Percentiles rank a stretch among this genome's conserved stretches.
Evolutionary conservation across 2,329 filamentous ascomycete species (phyloP).

Genomic region (Trichoderma afroharzianum): DNA sequence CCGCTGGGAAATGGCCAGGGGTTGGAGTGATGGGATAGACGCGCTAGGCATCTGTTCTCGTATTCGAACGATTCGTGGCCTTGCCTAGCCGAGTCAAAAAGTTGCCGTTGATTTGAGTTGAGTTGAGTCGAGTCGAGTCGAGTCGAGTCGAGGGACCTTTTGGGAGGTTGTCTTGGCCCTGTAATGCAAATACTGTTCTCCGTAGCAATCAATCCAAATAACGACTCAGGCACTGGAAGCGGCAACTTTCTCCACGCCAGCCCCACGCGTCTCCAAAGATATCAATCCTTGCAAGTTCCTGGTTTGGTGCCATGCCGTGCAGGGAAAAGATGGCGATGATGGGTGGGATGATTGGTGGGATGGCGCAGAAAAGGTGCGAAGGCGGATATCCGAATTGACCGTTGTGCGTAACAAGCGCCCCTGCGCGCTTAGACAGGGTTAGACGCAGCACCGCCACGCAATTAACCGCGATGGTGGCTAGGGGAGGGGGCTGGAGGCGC

Average conservation of each 20-base stretch:
- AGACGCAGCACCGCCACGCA: constrained; percentile 1
- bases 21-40: neutral
- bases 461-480: neutral
- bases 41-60: neutral
- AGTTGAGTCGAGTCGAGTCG: neutral
- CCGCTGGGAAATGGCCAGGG: neutral
- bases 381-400: neutral
- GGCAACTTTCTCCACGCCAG: neutral
- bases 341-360: neutral
- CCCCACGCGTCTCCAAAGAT: neutral
- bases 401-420: neutral
- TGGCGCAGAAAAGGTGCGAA: neutral
- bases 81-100: neutral
- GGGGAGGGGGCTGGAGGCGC: neutral
- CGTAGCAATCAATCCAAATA: neutral
- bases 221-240: neutral
- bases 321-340: neutral
- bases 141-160: neutral
- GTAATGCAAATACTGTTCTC: neutral
- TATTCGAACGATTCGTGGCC: neutral
- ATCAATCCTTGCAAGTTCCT: neutral
- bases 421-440: neutral
- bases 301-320: neutral
- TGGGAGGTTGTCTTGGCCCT: neutral
- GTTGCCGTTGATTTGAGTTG: neutral